Evolutionary conservation across 352 stramenopile genomes (phyloP), one percentile per base, ranked within the genome.

Genomic region (Halophytophthora batemanensis): DNA sequence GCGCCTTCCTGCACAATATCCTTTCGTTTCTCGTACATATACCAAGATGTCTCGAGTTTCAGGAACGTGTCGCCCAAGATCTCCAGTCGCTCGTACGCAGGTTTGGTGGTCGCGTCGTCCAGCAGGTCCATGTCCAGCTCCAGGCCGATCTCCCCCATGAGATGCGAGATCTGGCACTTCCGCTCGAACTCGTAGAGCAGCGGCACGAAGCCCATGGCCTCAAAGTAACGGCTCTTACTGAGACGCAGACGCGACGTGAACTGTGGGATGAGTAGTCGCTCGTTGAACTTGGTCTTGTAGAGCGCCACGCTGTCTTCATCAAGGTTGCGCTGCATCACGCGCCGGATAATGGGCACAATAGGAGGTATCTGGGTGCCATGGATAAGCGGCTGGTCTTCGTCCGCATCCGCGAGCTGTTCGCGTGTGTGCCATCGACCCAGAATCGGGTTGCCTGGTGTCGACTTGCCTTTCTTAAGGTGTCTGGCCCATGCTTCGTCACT

Each of bases 141-240:
- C 28, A 90, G 28, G 15, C 82, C 82, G 41, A 95, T 90, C 31
- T 76, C 59, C 1, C 35, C 58, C 84, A 95, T 95, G n/a, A 95
- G 64, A n/a, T 81, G 71, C 14, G 84, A 93, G 53, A 95, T 85
- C 52, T 95, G 84, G 36, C 80, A 91, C 52, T 95, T 95, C 54
- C 84, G 79, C 50, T 95, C 84, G 53, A 95, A 95, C 45, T 95
- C 84, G 40, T 92, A 93, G 4, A 95, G 63, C 41, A 95, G 51
- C 17, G 84, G 82, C n/a, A 95, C 64, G 28, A 95, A 69, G 6
- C 84, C 78, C 56, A 93, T 90, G 8, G 74, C 82, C 52, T 93
- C 73, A 52, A 92, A 90, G 25, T 83, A 93, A 17, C 71, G 74
- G 25, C 69, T 80, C 60, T 87, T 89, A 29, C 64, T 77, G 29